Evolutionary conservation across 306 rosid genomes (phyloP).

Genomic region (Lathyrus tuberosus): DNA sequence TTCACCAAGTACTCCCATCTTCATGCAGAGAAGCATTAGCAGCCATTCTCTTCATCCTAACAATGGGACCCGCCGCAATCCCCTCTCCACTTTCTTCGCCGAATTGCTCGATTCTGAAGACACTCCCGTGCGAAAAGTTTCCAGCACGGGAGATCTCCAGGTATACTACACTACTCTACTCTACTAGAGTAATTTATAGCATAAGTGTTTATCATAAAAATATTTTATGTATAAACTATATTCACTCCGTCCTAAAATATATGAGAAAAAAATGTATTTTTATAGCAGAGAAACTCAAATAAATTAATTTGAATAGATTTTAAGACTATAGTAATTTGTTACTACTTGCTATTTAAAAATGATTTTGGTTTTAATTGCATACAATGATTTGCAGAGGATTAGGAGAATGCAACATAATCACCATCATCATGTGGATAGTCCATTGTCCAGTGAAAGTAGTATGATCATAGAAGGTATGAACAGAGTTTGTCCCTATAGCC

Average conservation of each 20-base stretch:
- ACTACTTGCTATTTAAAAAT: no score
- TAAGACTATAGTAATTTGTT: no score
- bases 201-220: no score
- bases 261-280: no score
- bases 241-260: no score
- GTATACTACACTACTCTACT: conserved; percentile 14
- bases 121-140: conserved; percentile 61
- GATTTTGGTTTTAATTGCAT: neutral
- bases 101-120: conserved; percentile 44
- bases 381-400: conserved; percentile 48
- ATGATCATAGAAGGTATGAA: conserved; percentile 90
- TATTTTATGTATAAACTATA: no score
- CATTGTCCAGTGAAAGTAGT: conserved; percentile 69
- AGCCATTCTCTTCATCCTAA: conserved; percentile 55
- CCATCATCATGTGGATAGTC: conserved; percentile 55
- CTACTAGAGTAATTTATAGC: neutral
- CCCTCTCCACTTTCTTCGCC: conserved; percentile 42
- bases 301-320: no score
- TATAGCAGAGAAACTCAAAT: no score
- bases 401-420: conserved; percentile 48
- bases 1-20: conserved; percentile 44
- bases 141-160: conserved; percentile 74
- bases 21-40: conserved; percentile 61
- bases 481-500: conserved; percentile 69
- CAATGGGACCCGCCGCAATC: conserved; percentile 50